These are phyloP conservation scores for Garcia nutans DNA, from an alignment of 345 rosid genomes.

Conservation along the genomic window DNA sequence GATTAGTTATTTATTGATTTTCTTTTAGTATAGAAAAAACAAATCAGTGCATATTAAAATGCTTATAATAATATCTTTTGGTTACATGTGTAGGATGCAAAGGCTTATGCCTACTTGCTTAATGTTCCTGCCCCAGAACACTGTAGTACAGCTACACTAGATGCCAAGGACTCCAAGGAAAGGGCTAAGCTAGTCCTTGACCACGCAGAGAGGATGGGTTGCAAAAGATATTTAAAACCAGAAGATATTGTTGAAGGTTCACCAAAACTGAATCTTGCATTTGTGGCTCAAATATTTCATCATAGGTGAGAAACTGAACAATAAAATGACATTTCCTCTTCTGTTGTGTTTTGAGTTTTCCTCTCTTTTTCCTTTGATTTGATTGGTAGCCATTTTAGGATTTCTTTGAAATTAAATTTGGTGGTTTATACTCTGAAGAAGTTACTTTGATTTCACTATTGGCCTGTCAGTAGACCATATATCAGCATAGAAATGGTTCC, in stretches of 20 bases:
- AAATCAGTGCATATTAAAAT: neutral
- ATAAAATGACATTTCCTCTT: neutral
- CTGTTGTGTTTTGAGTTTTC: neutral
- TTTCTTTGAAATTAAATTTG: neutral
- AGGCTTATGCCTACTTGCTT: slow-evolving; percentile 81
- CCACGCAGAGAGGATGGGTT: slow-evolving; percentile 83
- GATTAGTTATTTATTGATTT: neutral
- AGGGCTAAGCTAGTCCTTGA: slow-evolving; percentile 74
- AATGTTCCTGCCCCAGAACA: slow-evolving; percentile 90
- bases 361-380: neutral
- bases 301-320: slow-evolving; percentile 52
- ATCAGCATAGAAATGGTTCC: neutral
- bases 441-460: neutral
- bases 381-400: neutral
- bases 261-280: slow-evolving; percentile 80
- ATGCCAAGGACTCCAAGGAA: slow-evolving; percentile 61
- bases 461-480: neutral
- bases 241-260: slow-evolving; percentile 83
- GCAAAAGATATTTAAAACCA: slow-evolving; percentile 76
- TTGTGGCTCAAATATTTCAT: slow-evolving; percentile 88
- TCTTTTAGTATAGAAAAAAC: neutral
- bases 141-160: slow-evolving; percentile 72
- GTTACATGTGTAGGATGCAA: slow-evolving; percentile 66
- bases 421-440: neutral
- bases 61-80: slow-evolving; percentile 19